These are phyloP conservation scores for Metschnikowia arizonensis DNA, from an alignment of 805 yeast species.

Conservation along the genomic window DNA sequence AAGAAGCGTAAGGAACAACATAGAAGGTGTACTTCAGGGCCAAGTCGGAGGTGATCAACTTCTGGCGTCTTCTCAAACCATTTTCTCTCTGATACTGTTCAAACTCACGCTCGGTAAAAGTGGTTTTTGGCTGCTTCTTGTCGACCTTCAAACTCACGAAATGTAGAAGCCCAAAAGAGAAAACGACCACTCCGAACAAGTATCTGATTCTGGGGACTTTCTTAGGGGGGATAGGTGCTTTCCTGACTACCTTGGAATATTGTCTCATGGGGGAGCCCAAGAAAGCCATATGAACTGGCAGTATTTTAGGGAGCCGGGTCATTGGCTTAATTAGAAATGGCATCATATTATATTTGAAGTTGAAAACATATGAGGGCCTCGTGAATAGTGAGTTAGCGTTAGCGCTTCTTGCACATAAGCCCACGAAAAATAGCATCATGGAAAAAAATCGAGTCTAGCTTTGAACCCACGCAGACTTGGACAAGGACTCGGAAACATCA, in stretches of 20 bases:
- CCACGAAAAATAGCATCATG: neutral
- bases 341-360: neutral
- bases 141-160: conserved; percentile 29
- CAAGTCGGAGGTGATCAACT: conserved; percentile 36
- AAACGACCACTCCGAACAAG: conserved; percentile 32
- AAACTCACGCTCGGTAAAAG: conserved; percentile 49
- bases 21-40: conserved; percentile 40
- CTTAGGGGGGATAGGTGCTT: conserved; percentile 8
- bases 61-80: conserved; percentile 49
- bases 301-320: neutral
- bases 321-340: neutral
- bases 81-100: conserved; percentile 44
- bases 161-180: conserved; percentile 31
- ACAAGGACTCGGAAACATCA: neutral
- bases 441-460: conserved; percentile 1
- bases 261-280: neutral
- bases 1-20: conserved; percentile 33
- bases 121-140: conserved; percentile 32
- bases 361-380: neutral
- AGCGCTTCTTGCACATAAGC: conserved; percentile 3
- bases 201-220: conserved; percentile 33
- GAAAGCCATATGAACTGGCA: neutral
- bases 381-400: neutral
- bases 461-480: conserved; percentile 2
- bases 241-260: conserved; percentile 4